Evolutionary conservation across 2,329 filamentous ascomycete genomes (phyloP).

Genomic region (Ustilaginoidea virens): DNA sequence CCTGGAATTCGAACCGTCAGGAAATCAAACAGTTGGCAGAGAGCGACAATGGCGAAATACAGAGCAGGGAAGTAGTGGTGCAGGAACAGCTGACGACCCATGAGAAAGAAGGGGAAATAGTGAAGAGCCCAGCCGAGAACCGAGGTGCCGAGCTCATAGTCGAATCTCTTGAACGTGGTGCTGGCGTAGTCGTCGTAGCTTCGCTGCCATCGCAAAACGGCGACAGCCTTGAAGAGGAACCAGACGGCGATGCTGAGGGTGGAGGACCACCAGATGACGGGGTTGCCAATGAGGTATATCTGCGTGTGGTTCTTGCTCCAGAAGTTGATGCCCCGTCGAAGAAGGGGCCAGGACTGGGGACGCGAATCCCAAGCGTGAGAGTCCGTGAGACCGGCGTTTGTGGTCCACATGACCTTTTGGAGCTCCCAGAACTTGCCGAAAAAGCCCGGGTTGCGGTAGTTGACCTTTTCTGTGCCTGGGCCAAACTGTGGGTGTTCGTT

Average conservation of each 20-base stretch:
- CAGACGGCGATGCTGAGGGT: constrained; percentile 66
- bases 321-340: constrained; percentile 95
- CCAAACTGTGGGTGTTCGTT: constrained; percentile 73
- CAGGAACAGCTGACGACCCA: constrained; percentile 94
- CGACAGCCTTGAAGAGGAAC: constrained; percentile 69
- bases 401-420: constrained; percentile 97
- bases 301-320: constrained; percentile 92
- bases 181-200: constrained; percentile 76
- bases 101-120: constrained; percentile 97
- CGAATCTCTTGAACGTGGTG: constrained; percentile 83
- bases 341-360: constrained; percentile 80
- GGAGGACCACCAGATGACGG: constrained; percentile 85
- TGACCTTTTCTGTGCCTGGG: constrained; percentile 74
- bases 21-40: constrained; percentile 86
- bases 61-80: constrained; percentile 97
- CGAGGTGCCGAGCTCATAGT: constrained; percentile 85
- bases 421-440: constrained; percentile 96
- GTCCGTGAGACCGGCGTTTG: constrained; percentile 89
- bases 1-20: constrained; percentile 55
- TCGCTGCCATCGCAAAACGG: constrained; percentile 86
- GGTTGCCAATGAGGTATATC: constrained; percentile 92
- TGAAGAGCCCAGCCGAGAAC: constrained; percentile 94
- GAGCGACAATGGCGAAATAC: constrained; percentile 81
- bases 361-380: constrained; percentile 98
- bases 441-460: constrained; percentile 89